These are phyloP conservation scores for Penicillium atrosanguineum DNA, from an alignment of 495 filamentous ascomycete species.

Conservation along the genomic window DNA sequence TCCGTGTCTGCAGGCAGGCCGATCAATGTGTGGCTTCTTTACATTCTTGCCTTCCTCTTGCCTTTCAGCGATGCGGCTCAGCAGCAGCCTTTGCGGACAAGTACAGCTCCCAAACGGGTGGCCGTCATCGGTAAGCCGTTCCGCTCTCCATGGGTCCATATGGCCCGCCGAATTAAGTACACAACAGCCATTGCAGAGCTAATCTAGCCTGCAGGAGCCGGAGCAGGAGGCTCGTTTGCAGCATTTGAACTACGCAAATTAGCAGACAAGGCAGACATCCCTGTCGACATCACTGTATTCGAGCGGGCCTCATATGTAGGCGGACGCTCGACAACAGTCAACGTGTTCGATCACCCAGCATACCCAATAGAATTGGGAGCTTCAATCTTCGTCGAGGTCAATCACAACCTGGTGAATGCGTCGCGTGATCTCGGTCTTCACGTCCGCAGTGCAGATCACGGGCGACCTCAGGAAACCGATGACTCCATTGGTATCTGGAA, in stretches of 20 bases:
- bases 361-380: constrained; percentile 84
- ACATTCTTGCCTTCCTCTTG: constrained; percentile 13
- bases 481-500: constrained; percentile 79
- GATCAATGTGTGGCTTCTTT: constrained; percentile 1
- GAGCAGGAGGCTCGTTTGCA: constrained; percentile 81
- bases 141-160: not conserved
- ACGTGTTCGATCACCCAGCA: constrained; percentile 67
- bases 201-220: constrained; percentile 64
- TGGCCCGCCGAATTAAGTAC: not conserved
- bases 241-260: constrained; percentile 79
- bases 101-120: constrained; percentile 35
- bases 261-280: constrained; percentile 50
- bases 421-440: constrained; percentile 68
- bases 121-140: constrained; percentile 45
- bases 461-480: constrained; percentile 35
- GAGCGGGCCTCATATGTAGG: constrained; percentile 79
- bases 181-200: not conserved
- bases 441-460: constrained; percentile 32
- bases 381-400: constrained; percentile 87
- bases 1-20: not conserved
- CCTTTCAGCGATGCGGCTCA: constrained; percentile 23
- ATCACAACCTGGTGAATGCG: constrained; percentile 76
- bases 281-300: constrained; percentile 80
- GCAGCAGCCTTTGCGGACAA: constrained; percentile 24
- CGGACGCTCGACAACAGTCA: constrained; percentile 84